Conservation (phyloP, 192 early-diverging fungal species). For the Gonapodya prolifera region DNA sequence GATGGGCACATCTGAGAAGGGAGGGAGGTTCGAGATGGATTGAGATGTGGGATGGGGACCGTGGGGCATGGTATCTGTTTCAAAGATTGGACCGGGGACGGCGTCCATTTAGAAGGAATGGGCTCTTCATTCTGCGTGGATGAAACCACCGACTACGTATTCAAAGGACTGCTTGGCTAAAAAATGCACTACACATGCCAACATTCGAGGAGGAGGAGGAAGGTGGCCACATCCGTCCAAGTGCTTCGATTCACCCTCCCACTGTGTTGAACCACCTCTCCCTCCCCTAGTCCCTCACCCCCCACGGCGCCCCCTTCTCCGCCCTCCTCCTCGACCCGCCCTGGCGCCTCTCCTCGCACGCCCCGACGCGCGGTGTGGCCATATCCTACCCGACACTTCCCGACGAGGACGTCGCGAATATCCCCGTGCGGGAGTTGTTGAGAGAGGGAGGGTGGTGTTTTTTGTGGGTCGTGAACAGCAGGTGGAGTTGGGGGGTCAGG, state of each 20-base stretch:
- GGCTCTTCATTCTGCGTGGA: not conserved
- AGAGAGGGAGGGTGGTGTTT: constrained; percentile 77
- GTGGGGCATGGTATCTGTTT: not conserved
- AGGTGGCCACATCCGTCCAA: no score
- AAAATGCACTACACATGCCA: no score
- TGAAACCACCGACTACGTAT: not conserved
- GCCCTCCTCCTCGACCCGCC: constrained; percentile 91
- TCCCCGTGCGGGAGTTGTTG: constrained; percentile 77
- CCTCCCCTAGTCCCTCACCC: constrained; percentile 10
- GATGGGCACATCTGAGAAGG: not conserved
- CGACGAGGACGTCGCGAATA: constrained; percentile 80
- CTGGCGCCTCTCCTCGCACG: constrained; percentile 91
- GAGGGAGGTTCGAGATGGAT: constrained; percentile 3
- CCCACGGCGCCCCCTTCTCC: constrained; percentile 76
- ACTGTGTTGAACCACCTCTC: no score
- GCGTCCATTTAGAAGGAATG: not conserved
- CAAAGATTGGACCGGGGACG: not conserved
- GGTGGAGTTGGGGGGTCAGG: constrained; percentile 89
- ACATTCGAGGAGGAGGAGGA: no score
- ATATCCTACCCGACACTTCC: constrained; percentile 93
- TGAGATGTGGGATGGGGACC: not conserved
- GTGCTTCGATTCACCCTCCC: no score
- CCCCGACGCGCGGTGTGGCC: constrained; percentile 84
- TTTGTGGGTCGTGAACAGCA: constrained; percentile 99
- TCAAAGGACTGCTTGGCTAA: constrained; percentile 54